These are phyloP conservation scores for Fagopyrum esculentum DNA, from an alignment of 148 eudicot genomes.

Conservation along the genomic window DNA sequence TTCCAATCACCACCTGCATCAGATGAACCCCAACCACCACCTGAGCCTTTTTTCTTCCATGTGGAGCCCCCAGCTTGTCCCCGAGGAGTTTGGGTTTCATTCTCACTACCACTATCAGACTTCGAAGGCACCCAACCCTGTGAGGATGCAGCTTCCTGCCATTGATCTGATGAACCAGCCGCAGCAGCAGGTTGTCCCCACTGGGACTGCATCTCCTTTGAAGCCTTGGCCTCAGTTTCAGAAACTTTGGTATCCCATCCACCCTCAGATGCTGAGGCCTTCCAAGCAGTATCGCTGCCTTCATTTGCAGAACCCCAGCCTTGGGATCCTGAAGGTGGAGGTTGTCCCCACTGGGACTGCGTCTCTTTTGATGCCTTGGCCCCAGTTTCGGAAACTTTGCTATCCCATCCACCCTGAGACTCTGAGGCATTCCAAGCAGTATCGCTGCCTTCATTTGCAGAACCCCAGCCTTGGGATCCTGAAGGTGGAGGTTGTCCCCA, in stretches of 20 bases:
- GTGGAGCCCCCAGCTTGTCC: constrained; percentile 19
- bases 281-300: background rate
- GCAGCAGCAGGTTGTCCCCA: constrained; percentile 18
- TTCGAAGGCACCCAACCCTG: constrained; percentile 20
- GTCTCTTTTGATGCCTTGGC: no score
- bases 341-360: no score
- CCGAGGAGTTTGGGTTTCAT: constrained; percentile 21
- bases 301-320: background rate
- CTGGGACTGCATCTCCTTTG: constrained; percentile 7
- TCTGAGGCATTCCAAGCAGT: constrained; percentile 4
- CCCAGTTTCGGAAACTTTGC: no score
- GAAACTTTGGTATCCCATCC: constrained; percentile 2
- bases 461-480: constrained; percentile 2
- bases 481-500: background rate
- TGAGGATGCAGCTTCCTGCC: constrained; percentile 10
- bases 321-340: no score
- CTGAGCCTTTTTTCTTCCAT: constrained; percentile 23
- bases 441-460: background rate
- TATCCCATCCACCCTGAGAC: background rate
- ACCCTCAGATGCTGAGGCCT: background rate
- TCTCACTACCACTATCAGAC: constrained; percentile 14
- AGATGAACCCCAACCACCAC: constrained; percentile 58
- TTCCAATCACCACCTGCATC: constrained; percentile 64
- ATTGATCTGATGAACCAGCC: constrained; percentile 7
- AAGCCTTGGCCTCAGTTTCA: background rate